Conservation (phyloP, 2,329 filamentous ascomycete species). For the Fusarium foetens region DNA sequence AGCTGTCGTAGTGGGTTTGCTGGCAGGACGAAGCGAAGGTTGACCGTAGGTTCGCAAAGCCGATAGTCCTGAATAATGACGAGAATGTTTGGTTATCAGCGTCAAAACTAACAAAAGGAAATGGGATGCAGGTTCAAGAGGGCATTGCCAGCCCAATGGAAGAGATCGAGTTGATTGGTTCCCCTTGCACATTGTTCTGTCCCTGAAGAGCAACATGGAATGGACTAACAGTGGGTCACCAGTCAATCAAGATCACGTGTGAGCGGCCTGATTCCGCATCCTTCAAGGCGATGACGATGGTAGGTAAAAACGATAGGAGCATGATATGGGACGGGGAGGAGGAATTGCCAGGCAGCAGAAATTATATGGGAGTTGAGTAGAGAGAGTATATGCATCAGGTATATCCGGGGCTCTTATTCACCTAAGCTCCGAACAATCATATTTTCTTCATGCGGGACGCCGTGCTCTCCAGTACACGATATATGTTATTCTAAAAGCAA, state of each 20-base stretch:
- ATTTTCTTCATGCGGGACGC: constrained; percentile 14
- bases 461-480: neutral
- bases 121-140: constrained; percentile 2
- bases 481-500: constrained; percentile 14
- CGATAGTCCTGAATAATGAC: neutral
- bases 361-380: constrained; percentile 1
- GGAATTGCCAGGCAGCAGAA: neutral
- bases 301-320: neutral
- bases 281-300: constrained; percentile 17
- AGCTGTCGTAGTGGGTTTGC: constrained; percentile 37
- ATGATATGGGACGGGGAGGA: neutral
- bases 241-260: constrained; percentile 27
- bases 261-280: constrained; percentile 22
- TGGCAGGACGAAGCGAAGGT: constrained; percentile 26
- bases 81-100: neutral
- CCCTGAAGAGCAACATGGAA: constrained; percentile 27
- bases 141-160: constrained; percentile 33
- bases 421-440: neutral
- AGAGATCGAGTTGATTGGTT: constrained; percentile 32
- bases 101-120: neutral
- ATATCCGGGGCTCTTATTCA: neutral
- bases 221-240: constrained; percentile 35
- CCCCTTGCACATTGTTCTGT: constrained; percentile 33
- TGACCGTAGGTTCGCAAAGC: constrained; percentile 8
- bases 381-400: neutral